Base-by-base conservation (phyloP, 164 flowering plant species). In the Umbellularia californica region DNA sequence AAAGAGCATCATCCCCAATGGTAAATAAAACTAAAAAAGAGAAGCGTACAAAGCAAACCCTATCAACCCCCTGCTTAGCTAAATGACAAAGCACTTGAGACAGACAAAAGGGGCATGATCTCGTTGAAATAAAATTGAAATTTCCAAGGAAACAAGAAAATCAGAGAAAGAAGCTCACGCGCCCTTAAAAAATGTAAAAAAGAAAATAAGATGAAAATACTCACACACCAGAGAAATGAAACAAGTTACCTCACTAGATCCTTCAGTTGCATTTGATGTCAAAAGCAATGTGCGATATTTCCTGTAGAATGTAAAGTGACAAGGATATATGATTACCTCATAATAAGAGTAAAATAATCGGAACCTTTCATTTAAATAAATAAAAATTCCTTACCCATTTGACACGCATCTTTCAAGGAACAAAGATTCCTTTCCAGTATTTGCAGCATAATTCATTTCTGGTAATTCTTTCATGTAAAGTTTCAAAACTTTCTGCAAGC, bases 391-490 rank as follows among this genome's bases (percentile, higher is more conserved):
- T 74, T 83, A 92, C 97, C 98, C 97, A 79, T 83, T 89, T 20
- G 83, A 82, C 22, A 94, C 90, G 81, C 98, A 92, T 89, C 83
- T 88, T 81, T 91, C 90, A 69, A 94, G 89, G 85, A 94, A 94
- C 74, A 33, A 80, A 35, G 98, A 90, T 72, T 88, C 77, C 77
- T 92, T 94, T 75, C 98, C 97, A 69, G 98, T 92, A 84, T 90
- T 92, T 66, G 98, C 93, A 75, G 96, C 97, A 87, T 81, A 92
- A 64, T 81, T 92, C 98, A 94, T 94, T 33, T 86, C 64, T 19
- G 98, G 98, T 58, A 94, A 84, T 78, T 94, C 97, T 78, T 84
- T 82, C 69, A 13, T 73, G 80, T 94, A 94, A 52, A 92, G 74
- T 58, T 75, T 73, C 50, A 91, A 66, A 19, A 83, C 90, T 71